A percentile compares a stretch with the other conserved stretches of the same genome.
These are phyloP conservation scores for Nigrospora sphaerica DNA, from an alignment of 2,329 filamentous ascomycete species.

Conservation along the genomic window DNA sequence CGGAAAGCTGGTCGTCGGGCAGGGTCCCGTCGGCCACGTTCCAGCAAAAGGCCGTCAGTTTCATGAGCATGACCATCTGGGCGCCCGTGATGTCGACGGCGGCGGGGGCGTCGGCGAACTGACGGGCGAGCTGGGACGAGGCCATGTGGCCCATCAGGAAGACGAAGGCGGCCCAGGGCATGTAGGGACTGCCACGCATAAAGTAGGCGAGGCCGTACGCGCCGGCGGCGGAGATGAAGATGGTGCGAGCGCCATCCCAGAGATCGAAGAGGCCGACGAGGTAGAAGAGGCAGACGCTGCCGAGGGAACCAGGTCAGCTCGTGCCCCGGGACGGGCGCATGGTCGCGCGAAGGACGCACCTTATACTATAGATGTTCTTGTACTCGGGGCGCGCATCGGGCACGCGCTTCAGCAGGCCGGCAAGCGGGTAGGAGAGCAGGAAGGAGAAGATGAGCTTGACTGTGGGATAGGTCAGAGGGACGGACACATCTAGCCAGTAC, in stretches of 20 bases:
- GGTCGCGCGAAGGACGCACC: slow-evolving; percentile 35
- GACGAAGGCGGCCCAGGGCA: slow-evolving; percentile 95
- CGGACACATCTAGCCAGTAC: background rate
- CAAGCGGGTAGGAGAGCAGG: slow-evolving; percentile 85
- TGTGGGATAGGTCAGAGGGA: slow-evolving; percentile 27
- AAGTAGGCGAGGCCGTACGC: slow-evolving; percentile 80
- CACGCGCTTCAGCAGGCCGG: slow-evolving; percentile 80
- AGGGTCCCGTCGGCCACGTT: slow-evolving; percentile 90
- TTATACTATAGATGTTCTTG: slow-evolving; percentile 85
- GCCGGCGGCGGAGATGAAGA: slow-evolving; percentile 71
- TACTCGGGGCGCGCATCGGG: slow-evolving; percentile 75
- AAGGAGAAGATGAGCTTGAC: slow-evolving; percentile 93
- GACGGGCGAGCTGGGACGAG: slow-evolving; percentile 77
- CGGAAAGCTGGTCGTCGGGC: slow-evolving; percentile 71
- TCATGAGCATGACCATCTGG: slow-evolving; percentile 99
- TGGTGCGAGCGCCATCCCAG: slow-evolving; percentile 74
- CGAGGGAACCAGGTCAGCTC: background rate
- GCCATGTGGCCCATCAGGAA: slow-evolving; percentile 97
- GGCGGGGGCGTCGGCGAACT: slow-evolving; percentile 59
- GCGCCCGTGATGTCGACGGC: slow-evolving; percentile 84
- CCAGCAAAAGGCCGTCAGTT: slow-evolving; percentile 94
- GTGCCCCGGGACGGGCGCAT: background rate
- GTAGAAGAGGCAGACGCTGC: slow-evolving; percentile 77
- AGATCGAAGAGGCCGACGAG: slow-evolving; percentile 89
- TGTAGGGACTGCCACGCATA: slow-evolving; percentile 73